Percentiles rank a stretch among this genome's conserved stretches.
These are phyloP conservation scores for Lichenothelia convexa DNA, from an alignment of 495 filamentous ascomycete species.

Conservation along the genomic window DNA sequence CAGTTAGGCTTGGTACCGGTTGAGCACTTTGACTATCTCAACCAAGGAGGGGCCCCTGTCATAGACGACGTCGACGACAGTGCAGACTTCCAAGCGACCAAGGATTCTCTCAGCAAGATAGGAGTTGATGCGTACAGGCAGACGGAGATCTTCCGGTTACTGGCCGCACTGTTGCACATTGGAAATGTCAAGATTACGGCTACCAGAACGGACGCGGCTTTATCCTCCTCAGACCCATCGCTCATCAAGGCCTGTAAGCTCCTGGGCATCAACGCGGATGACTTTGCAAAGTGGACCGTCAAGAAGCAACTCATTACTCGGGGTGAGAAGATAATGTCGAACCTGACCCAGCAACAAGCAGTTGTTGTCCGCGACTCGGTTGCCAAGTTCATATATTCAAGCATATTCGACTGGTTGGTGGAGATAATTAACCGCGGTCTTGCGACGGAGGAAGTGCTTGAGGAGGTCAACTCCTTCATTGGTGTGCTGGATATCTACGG, in stretches of 20 bases:
- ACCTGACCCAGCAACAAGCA: constrained; percentile 84
- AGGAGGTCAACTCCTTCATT: constrained; percentile 78
- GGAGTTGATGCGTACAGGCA: constrained; percentile 62
- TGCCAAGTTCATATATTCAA: constrained; percentile 96
- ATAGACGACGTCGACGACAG: constrained; percentile 96
- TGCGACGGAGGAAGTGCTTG: constrained; percentile 73
- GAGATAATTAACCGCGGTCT: constrained; percentile 84
- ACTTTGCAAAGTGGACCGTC: constrained; percentile 97
- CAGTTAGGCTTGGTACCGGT: constrained; percentile 58
- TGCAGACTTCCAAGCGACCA: constrained; percentile 76
- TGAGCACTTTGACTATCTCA: constrained; percentile 89
- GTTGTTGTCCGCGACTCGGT: constrained; percentile 93
- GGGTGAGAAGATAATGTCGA: constrained; percentile 94
- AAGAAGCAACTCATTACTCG: constrained; percentile 97
- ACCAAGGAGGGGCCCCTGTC: constrained; percentile 75
- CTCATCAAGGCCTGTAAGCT: constrained; percentile 68
- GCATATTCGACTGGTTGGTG: constrained; percentile 96
- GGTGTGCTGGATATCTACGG: constrained; percentile 99
- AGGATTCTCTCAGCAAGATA: constrained; percentile 70
- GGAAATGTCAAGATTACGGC: constrained; percentile 92
- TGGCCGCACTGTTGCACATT: constrained; percentile 84
- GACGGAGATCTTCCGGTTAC: constrained; percentile 69
- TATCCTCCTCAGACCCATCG: constrained; percentile 64
- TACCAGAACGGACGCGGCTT: constrained; percentile 67
- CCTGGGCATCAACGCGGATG: constrained; percentile 66